These are phyloP conservation scores for Areca catechu DNA, from an alignment of 176 grass and related monocot species.

Conservation along the genomic window DNA sequence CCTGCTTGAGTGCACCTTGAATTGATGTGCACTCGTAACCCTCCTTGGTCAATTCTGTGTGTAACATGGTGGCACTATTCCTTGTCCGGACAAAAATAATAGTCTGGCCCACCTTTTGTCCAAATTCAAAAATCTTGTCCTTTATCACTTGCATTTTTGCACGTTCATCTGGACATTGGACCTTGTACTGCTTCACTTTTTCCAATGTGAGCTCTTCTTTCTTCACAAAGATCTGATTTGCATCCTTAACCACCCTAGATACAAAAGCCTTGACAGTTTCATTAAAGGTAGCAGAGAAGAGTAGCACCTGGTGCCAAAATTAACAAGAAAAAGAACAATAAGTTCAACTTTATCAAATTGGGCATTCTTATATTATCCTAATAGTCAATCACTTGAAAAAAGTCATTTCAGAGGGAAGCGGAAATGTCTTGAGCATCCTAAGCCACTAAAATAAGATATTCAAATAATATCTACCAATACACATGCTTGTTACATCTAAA, in stretches of 20 bases:
- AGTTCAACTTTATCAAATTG: background rate
- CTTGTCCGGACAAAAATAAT: constrained; percentile 89
- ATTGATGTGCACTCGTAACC: constrained; percentile 87
- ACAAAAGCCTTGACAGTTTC: constrained; percentile 89
- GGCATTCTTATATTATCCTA: too few relatives aligned
- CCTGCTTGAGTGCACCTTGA: constrained; percentile 82
- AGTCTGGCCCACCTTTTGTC: constrained; percentile 87
- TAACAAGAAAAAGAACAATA: constrained; percentile 8
- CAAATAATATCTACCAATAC: too few relatives aligned
- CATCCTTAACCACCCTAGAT: constrained; percentile 58
- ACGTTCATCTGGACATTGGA: constrained; percentile 59
- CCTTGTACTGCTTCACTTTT: constrained; percentile 93
- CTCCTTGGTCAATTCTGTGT: constrained; percentile 56
- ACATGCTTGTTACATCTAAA: too few relatives aligned
- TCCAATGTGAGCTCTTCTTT: constrained; percentile 91
- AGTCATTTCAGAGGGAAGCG: too few relatives aligned
- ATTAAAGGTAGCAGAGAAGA: constrained; percentile 94
- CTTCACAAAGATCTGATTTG: constrained; percentile 89
- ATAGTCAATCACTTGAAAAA: too few relatives aligned
- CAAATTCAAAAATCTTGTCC: constrained; percentile 87
- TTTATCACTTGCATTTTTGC: constrained; percentile 87
- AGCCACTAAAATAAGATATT: too few relatives aligned
- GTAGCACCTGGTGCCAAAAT: constrained; percentile 51
- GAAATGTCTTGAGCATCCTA: too few relatives aligned
- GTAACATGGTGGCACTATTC: constrained; percentile 57